Conservation (phyloP, 306 rosid species). For the Pyrus communis region DNA sequence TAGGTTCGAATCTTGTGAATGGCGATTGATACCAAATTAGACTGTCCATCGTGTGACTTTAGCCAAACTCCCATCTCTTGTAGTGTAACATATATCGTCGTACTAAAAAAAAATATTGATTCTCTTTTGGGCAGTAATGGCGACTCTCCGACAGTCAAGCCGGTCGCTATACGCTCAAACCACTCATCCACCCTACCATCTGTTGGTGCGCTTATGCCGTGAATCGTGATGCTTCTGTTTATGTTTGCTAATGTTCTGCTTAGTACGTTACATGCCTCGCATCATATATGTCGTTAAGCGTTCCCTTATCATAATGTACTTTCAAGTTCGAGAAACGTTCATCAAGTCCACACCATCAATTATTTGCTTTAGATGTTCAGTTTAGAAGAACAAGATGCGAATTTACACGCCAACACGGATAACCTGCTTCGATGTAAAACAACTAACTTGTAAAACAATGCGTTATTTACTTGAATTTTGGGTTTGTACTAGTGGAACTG, state of each 20-base stretch:
- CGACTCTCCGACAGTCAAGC: no score
- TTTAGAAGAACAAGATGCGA: neutral
- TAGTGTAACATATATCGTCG: no score
- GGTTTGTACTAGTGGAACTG: neutral
- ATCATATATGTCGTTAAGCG: no score
- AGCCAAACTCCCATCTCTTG: fast-evolving
- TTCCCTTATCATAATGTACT: neutral
- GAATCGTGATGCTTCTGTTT: neutral
- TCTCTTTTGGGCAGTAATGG: no score
- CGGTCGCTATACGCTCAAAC: no score
- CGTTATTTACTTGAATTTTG: neutral
- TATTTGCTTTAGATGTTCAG: neutral
- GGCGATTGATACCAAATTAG: no score
- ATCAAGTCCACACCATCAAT: neutral
- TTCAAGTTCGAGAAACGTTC: neutral
- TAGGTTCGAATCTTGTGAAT: no score
- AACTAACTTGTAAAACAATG: neutral
- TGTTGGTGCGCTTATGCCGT: neutral
- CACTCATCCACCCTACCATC: no score
- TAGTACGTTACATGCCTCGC: no score
- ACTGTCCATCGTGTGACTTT: no score
- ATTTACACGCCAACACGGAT: neutral
- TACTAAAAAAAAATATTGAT: no score
- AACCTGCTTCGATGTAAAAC: neutral
- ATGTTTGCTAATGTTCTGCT: no score